Evolutionary conservation across 306 rosid species (phyloP), one percentile per base, ranked within the genome.

Genomic region (Leucaena leucocephala): DNA sequence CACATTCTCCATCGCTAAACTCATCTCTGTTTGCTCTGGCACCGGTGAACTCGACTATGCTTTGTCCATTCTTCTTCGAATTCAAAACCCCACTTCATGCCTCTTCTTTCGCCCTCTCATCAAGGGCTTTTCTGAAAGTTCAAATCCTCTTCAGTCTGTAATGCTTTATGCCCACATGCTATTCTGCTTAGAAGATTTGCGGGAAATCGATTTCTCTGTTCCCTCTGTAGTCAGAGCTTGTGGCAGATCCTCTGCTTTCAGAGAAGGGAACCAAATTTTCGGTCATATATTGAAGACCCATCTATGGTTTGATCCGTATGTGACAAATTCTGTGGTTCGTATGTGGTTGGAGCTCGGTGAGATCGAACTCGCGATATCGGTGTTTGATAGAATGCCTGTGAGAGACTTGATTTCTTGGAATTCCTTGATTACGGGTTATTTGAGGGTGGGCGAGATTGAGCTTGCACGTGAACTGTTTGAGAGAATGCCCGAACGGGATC

Each of bases 391-490:
- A 81, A 91, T 89, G 88, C 85, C 84, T 45, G 40, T 55, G 7
- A 82, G 90, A 72, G 88, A 89, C 58, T 68, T 76, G 57, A 77
- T 87, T 44, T 84, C 89, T 36, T 85, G 93, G 91, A 90, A 88
- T 69, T 85, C 91, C 0, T 49, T 90, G 39, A 80, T 87, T 27
- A 55, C 81, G 3, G 91, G 91, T 15, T 90, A 73, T 52, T 44
- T 87, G 80, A 84, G 76, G 54, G 61, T 38, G 2, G 89, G 85
- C 15, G 81, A 84, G 74, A 66, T 87, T 70, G 85, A 82, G 38
- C 11, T 78, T 69, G 91, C 88, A 7, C 68, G 72, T 13, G 68
- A 42, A 17, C 42, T 84, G 16, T 88, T 90, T 58, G 81, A 81
- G 3, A 16, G 77, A 76, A 81, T 83, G 86, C 88, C 83, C 12